Percentiles rank a stretch among this genome's conserved stretches.
phyloP scores from a whole-genome alignment of 768 basidiomycete genomes.

The Boletales sp. region DNA sequence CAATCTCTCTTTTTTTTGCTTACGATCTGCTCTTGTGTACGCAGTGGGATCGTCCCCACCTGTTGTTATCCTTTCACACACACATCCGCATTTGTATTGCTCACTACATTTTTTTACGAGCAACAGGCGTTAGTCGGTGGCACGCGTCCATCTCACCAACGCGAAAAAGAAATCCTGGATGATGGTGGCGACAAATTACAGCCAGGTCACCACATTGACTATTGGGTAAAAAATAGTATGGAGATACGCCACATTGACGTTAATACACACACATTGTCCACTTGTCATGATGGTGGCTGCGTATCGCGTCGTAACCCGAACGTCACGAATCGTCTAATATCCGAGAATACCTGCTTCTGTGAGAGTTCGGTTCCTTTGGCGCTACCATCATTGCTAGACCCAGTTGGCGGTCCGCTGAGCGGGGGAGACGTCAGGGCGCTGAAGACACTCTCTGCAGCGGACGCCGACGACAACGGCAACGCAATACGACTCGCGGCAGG shows the following conservation, averaged over 20 bases:
- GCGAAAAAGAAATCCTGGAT: neutral
- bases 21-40: neutral
- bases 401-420: slow-evolving; percentile 58
- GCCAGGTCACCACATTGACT: neutral
- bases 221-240: neutral
- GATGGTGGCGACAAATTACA: slow-evolving; percentile 10
- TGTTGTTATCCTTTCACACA: slow-evolving; percentile 3
- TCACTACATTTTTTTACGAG: slow-evolving; percentile 10
- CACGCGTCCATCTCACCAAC: neutral
- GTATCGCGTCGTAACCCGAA: slow-evolving; percentile 83
- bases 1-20: neutral
- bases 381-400: slow-evolving; percentile 45
- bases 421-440: slow-evolving; percentile 58
- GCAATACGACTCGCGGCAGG: slow-evolving; percentile 63
- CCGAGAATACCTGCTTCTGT: slow-evolving; percentile 80
- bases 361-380: slow-evolving; percentile 40
- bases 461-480: slow-evolving; percentile 40
- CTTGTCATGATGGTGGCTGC: slow-evolving; percentile 21
- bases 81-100: slow-evolving; percentile 10
- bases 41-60: neutral
- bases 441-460: slow-evolving; percentile 52
- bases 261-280: too few species aligned
- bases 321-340: slow-evolving; percentile 83
- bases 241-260: too few species aligned
- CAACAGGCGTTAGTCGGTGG: neutral